phyloP scores from a whole-genome alignment of 2,329 filamentous ascomycete species.

The Lizonia empirigonia region DNA sequence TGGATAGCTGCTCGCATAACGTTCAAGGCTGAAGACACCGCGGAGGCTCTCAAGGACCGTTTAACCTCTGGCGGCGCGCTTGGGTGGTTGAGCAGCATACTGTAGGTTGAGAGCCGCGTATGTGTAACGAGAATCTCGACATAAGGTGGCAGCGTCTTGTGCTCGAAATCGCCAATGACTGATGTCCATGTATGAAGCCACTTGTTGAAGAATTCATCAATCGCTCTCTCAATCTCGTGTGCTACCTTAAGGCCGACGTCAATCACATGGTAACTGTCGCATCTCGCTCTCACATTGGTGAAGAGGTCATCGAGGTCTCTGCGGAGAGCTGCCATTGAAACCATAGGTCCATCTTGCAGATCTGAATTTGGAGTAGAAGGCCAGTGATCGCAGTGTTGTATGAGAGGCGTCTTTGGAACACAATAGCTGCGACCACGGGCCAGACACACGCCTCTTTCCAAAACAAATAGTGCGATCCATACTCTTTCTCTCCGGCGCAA shows the following conservation, averaged over 20 bases:
- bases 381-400: constrained; percentile 73
- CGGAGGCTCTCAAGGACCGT: constrained; percentile 73
- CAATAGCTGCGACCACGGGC: constrained; percentile 72
- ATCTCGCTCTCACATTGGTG: constrained; percentile 62
- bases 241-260: constrained; percentile 60
- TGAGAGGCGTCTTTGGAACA: constrained; percentile 68
- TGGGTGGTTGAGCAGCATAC: constrained; percentile 74
- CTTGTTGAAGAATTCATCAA: constrained; percentile 68
- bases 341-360: constrained; percentile 70
- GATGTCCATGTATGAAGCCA: constrained; percentile 67
- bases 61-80: constrained; percentile 73
- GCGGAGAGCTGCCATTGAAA: constrained; percentile 72
- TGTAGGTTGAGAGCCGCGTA: constrained; percentile 75
- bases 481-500: constrained; percentile 69
- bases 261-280: constrained; percentile 61
- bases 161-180: constrained; percentile 41
- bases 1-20: constrained; percentile 76
- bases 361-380: constrained; percentile 68
- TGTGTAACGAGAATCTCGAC: constrained; percentile 76
- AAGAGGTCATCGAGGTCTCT: constrained; percentile 68
- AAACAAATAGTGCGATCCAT: constrained; percentile 74
- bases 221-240: constrained; percentile 53
- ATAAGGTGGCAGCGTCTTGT: constrained; percentile 68
- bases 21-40: constrained; percentile 73
- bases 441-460: constrained; percentile 74